Evolutionary conservation across 306 rosid species (phyloP).

Genomic region (Ormosia emarginata): DNA sequence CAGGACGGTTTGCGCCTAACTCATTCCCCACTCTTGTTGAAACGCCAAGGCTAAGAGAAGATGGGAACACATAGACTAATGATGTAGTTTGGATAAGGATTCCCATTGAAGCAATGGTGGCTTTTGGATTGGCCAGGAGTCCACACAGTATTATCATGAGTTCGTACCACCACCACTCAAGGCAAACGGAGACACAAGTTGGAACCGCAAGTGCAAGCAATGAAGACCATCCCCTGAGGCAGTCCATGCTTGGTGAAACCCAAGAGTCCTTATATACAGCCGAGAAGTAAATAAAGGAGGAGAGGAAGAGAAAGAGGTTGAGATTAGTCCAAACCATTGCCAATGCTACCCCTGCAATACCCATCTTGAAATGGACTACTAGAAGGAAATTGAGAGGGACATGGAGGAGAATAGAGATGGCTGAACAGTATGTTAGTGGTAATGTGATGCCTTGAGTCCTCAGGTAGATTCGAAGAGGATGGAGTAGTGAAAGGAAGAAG

Average conservation of each 20-base stretch:
- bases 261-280: conserved; percentile 76
- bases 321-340: conserved; percentile 81
- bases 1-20: conserved; percentile 75
- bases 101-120: conserved; percentile 91
- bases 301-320: conserved; percentile 60
- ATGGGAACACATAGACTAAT: conserved; percentile 82
- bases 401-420: conserved; percentile 71
- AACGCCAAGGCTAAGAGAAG: conserved; percentile 79
- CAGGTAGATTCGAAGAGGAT: conserved; percentile 79
- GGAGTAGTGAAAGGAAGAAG: conserved; percentile 78
- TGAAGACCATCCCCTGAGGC: conserved; percentile 73
- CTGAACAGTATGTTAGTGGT: conserved; percentile 78
- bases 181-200: conserved; percentile 86
- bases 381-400: conserved; percentile 79
- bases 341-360: conserved; percentile 78
- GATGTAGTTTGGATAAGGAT: conserved; percentile 86
- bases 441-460: conserved; percentile 77
- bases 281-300: conserved; percentile 62
- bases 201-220: conserved; percentile 72
- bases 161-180: conserved; percentile 99
- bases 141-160: conserved; percentile 90
- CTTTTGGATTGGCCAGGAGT: conserved; percentile 64
- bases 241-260: conserved; percentile 74
- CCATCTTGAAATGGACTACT: conserved; percentile 64
- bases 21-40: conserved; percentile 81